Evolutionary conservation across 140 eudicot species (phyloP).

Genomic region (Flaveria floridana): DNA sequence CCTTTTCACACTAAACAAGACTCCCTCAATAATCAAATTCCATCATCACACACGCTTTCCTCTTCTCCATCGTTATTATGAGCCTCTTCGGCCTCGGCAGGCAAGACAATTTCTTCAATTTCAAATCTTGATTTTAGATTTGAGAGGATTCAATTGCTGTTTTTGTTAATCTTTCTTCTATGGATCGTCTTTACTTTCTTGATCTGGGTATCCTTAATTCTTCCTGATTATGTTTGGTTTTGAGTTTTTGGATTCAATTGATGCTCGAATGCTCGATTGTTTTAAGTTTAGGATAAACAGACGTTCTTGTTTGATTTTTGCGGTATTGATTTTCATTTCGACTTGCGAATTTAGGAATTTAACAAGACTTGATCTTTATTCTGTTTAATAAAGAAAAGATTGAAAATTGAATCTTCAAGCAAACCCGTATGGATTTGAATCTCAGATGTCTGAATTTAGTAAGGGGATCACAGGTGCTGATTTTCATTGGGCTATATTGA

Average conservation of each 20-base stretch:
- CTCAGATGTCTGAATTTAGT: constrained; percentile 12
- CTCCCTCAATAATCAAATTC: constrained; percentile 1
- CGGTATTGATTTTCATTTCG: constrained; percentile 14
- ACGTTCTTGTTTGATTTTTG: background rate
- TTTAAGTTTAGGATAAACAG: background rate
- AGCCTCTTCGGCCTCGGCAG: constrained; percentile 99
- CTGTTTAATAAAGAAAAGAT: too few relatives aligned
- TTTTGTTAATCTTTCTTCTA: constrained; percentile 9
- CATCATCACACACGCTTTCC: background rate
- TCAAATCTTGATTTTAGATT: background rate
- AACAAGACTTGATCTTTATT: too few relatives aligned
- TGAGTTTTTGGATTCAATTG: constrained; percentile 14
- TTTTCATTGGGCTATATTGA: background rate
- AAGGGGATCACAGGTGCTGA: too few relatives aligned
- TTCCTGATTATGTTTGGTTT: constrained; percentile 14
- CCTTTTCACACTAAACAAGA: constrained; percentile 13
- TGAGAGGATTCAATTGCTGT: background rate
- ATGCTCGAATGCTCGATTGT: constrained; percentile 8
- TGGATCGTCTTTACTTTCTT: constrained; percentile 20
- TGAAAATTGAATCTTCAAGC: background rate
- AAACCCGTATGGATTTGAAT: constrained; percentile 1
- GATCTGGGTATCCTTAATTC: constrained; percentile 28
- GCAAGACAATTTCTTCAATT: constrained; percentile 38
- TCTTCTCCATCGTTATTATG: constrained; percentile 42
- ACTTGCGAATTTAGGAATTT: background rate